A percentile compares a stretch with the other conserved stretches of the same genome.
phyloP scores from a whole-genome alignment of 1,284 basidiomycete species.

The Pseudozyma sp. region DNA sequence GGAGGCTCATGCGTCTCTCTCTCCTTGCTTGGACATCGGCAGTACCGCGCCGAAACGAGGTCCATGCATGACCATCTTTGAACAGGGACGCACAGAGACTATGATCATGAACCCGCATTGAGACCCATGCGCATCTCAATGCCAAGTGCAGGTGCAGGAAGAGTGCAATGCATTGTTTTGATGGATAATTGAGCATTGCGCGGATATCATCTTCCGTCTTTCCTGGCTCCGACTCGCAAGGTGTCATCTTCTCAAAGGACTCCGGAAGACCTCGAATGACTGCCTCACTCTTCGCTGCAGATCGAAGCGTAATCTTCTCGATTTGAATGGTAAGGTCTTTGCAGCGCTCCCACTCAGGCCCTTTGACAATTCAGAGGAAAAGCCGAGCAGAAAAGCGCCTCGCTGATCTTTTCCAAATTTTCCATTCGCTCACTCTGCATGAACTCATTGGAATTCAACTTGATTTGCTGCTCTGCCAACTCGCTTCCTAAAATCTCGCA shows the following conservation, averaged over 20 bases:
- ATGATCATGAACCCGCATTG: too few relatives aligned
- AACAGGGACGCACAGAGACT: too few relatives aligned
- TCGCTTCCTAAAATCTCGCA: too few relatives aligned
- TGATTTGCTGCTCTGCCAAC: neutral
- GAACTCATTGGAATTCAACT: slow-evolving; percentile 1
- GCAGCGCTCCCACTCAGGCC: neutral
- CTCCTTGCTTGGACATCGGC: neutral
- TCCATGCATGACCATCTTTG: neutral
- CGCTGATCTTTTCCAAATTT: slow-evolving; percentile 18
- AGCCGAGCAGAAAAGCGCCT: slow-evolving; percentile 1
- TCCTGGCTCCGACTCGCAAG: neutral
- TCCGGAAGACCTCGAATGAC: neutral
- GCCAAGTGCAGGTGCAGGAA: too few relatives aligned
- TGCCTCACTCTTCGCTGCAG: neutral
- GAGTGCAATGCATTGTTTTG: too few relatives aligned
- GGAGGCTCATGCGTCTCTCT: neutral
- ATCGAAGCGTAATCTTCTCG: neutral
- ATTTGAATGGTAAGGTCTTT: neutral
- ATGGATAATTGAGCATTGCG: too few relatives aligned
- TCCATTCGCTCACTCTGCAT: slow-evolving; percentile 28
- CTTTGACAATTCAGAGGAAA: neutral
- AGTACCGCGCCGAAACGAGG: neutral
- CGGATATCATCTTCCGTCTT: too few relatives aligned
- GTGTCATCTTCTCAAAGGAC: neutral
- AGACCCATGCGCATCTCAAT: too few relatives aligned